Base-by-base conservation (phyloP, 2,329 filamentous ascomycete genomes). In the Cytospora chrysosperma region DNA sequence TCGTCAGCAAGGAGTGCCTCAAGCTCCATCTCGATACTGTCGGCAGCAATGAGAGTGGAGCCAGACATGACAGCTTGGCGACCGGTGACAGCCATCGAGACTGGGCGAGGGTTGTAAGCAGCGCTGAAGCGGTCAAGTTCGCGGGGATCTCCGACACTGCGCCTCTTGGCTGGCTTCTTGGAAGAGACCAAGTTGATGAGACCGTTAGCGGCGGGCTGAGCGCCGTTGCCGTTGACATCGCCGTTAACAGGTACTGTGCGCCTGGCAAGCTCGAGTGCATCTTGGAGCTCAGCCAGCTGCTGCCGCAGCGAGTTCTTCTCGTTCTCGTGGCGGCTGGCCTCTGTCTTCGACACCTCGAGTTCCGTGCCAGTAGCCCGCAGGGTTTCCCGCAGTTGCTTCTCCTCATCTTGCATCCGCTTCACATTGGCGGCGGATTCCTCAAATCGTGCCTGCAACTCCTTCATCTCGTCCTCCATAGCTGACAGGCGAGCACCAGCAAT, bases 131-230 rank as follows among this genome's bases (percentile, higher is more conserved):
- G 88, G 77, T 98, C 94, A 70, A 92, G 81, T 53, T 94, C 90
- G 70, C 92, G 89, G 65, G 87, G 87, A 75, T 97, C 93, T 54
- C 93, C 94, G 63, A 92, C 93, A 75, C 94, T 98, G 69, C 95
- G 87, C 72, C 95, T 85, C 83, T 98, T 97, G 50, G 93, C 40
- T 17, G 65, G 92, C 79, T 97, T 97, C 87, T 98, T 98, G 56
- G 92, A 94, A 2, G 94, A 91, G 28, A 99, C 95, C 37, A 99
- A 83, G 76, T 98, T 99, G 83, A 99, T 97, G 67, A 99, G 86
- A 50, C 93, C 93, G 73, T 84, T 90, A 32, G 85, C 80, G 49
- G 86, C 78, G 56, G 85, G 81, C 21, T 79, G 75, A 59, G 77
- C 73, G 56, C 77, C 78, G 51, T 73, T 71, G 62, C 92, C 91